Percentiles rank a stretch among this genome's conserved stretches.
Conservation (phyloP, 2,329 filamentous ascomycete species). For the Fusarium torulosum region DNA sequence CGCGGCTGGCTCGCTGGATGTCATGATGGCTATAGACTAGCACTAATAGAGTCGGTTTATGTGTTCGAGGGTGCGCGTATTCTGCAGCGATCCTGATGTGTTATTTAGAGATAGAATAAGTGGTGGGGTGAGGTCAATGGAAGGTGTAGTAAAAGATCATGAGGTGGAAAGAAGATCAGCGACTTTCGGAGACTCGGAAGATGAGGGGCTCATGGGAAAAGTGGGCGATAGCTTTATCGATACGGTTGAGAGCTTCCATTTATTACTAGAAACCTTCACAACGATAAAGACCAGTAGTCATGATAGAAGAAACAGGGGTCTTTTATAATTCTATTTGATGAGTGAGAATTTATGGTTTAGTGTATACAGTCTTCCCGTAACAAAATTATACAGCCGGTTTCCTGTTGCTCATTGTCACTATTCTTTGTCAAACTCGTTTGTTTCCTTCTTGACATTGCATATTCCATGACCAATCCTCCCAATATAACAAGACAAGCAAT, state of each 20-base stretch:
- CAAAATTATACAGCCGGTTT: neutral
- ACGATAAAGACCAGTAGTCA: no score
- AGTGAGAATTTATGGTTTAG: neutral
- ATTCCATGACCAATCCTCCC: slow-evolving; percentile 51
- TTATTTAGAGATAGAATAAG: neutral
- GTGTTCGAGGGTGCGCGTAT: neutral
- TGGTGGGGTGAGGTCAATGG: neutral
- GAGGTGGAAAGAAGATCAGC: slow-evolving; percentile 35
- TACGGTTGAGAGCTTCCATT: slow-evolving; percentile 2
- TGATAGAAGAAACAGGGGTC: no score
- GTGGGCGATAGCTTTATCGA: slow-evolving; percentile 38
- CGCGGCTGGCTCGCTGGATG: slow-evolving; percentile 21
- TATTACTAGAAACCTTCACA: neutral
- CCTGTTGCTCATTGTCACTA: neutral
- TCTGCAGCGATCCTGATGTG: neutral
- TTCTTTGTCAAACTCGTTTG: neutral
- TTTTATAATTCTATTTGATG: no score
- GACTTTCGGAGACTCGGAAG: slow-evolving; percentile 36
- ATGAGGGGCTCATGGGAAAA: slow-evolving; percentile 37
- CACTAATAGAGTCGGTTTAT: neutral
- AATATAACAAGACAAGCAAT: slow-evolving; percentile 62
- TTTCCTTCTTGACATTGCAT: slow-evolving; percentile 11
- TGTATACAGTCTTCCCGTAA: neutral
- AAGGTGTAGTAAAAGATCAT: slow-evolving; percentile 29
- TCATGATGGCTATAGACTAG: slow-evolving; percentile 16